Evolutionary conservation across 2,329 filamentous ascomycete genomes (phyloP), one percentile per base, ranked within the genome.

Genomic region (Calonectria naviculata): DNA sequence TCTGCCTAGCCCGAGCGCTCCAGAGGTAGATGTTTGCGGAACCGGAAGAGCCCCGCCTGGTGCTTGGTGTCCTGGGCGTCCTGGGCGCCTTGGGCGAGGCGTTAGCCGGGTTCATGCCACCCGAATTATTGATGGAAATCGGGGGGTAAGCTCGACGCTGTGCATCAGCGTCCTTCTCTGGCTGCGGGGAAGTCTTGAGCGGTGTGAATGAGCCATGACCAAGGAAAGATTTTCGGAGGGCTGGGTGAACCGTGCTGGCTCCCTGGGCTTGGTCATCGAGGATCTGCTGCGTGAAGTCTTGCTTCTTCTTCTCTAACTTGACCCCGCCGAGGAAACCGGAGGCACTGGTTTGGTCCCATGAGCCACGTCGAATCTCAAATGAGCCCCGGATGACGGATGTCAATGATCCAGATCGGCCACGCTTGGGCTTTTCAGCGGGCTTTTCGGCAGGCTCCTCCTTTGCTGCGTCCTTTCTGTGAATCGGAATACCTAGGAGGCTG

Each of bases 291-390:
- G 80, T 74, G 21, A 80, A 80, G 1, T 79, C 79, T 9, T 84
- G 79, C 54, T 81, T 81, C 67, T 85, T 79, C 56, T 83, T 78
- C 56, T 85, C 84, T 19, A 85, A 78, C 67, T 85, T 86, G 65
- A 82, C 81, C 24, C 83, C 84, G 1, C 85, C 83, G 28, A 86
- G 81, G 71, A 86, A 86, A 15, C 80, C 81, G 2, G 76, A 78
- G 7, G 82, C 75, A n/a, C 72, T 73, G 10, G 75, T 71, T 24
- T 79, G 77, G 38, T 83, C 83, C 21, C 79, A 72, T 0, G 83
- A 84, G 1, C 77, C 75, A 2, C 82, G 79, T 19, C 80, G 79
- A 38, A 80, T 79, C 60, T 82, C 82, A 36, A 84, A 83, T 0
- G 83, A 81, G 7, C 76, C 71, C 67, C 79, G 80, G 65, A 84